Percentiles rank a stretch among this genome's conserved stretches.
These are phyloP conservation scores for Podospora appendiculata DNA, from an alignment of 495 filamentous ascomycete genomes.

Conservation along the genomic window DNA sequence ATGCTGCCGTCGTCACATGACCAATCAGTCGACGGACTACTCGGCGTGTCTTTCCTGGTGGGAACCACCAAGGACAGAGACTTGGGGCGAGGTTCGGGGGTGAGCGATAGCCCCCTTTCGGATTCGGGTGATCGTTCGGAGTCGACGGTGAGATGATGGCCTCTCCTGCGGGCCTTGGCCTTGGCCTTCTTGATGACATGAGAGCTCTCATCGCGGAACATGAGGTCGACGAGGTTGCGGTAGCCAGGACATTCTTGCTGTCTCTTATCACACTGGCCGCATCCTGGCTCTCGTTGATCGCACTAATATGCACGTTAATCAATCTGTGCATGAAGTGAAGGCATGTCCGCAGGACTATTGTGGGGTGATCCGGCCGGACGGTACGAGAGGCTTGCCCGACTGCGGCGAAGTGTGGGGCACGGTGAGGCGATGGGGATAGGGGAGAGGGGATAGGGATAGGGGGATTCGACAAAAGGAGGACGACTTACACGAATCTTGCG, in stretches of 20 bases:
- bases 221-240: slow-evolving; percentile 56
- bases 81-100: slow-evolving; percentile 16
- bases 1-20: slow-evolving; percentile 17
- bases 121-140: slow-evolving; percentile 11
- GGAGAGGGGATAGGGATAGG: too few species aligned
- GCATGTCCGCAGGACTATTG: too few species aligned
- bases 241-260: slow-evolving; percentile 62
- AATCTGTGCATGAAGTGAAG: background rate
- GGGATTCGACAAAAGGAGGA: background rate
- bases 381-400: background rate
- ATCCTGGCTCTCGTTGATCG: slow-evolving; percentile 56
- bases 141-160: slow-evolving; percentile 6
- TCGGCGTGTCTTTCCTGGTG: slow-evolving; percentile 2
- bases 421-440: background rate
- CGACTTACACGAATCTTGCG: slow-evolving; percentile 35
- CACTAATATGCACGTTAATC: slow-evolving; percentile 38
- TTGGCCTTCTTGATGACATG: slow-evolving; percentile 59
- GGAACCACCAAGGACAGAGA: slow-evolving; percentile 15
- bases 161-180: slow-evolving; percentile 26
- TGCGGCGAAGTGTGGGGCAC: background rate
- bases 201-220: slow-evolving; percentile 68
- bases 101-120: slow-evolving; percentile 13
- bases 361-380: background rate
- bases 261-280: slow-evolving; percentile 58
- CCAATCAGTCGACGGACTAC: slow-evolving; percentile 9